Base-by-base conservation (phyloP, 495 filamentous ascomycete genomes). In the Thermochaetoides thermophila region DNA sequence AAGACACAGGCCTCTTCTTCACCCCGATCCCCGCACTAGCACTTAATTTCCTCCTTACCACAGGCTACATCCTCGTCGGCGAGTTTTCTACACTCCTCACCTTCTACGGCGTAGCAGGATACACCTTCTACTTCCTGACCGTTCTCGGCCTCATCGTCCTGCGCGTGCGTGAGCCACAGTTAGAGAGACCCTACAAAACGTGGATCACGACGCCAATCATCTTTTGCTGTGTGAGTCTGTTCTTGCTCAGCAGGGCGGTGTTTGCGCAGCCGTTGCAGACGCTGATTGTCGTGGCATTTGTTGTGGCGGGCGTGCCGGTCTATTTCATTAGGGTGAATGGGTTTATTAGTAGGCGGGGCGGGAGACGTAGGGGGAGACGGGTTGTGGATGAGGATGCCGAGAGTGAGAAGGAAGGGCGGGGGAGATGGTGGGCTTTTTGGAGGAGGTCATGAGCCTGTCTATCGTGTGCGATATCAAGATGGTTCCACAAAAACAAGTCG, bases 191-290 rank as follows among this genome's bases (percentile, higher is more conserved):
- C 2, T 97, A 96, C 56, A 73, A 69, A 50, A 89, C 84, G 11
- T 97, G 91, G 91, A 91, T 97, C 38, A 78, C 78, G 1, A 96
- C 87, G 22, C 89, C 89, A 2, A 89, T 97, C 28, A 83, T 94
- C 31, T 97, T 97, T 52, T 97, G 89, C 69, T 97, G 89, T 46
- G 89, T 97, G 10, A 92, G 82, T 50, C 50, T 97, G 40, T 97
- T 97, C 52, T 54, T 97, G 43, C 65, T 97, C 17, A 84, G 74
- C 41, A 68, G 89, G 31, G 84, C 84, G 0, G 68, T 96, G 14
- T 86, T 96, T 49, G 73, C 84, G 7, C 74, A 86, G 50, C 89
- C 89, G n/a, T 35, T 85, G 36, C 84, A 95, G 66, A 86, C 86
- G 11, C 42, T 92, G 17, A 71, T 84, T 19, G 89, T 96, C 15